Evolutionary conservation across 768 basidiomycete genomes (phyloP), one percentile per base, ranked within the genome.

Genomic region (Lactifluus hygrophoroides): DNA sequence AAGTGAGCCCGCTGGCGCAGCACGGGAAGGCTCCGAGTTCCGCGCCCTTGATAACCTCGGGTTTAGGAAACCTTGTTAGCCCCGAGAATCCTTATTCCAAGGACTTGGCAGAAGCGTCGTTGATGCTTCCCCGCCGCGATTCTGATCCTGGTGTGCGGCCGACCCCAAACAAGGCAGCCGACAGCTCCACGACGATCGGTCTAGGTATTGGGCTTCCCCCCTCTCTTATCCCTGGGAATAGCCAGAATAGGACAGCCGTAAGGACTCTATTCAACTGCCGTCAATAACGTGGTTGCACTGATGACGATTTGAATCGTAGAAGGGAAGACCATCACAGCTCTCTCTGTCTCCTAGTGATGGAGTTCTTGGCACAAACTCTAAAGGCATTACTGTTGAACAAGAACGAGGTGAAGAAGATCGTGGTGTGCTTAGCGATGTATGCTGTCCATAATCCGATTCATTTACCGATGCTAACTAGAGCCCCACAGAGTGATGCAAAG

Each of bases 381-480:
- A 38, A 23, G 68, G 72, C 13, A 66, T 66, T 34, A 62, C 68
- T 6, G 54, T 51, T 23, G 67, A 68, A 30, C 65, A 64, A 5
- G 68, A 58, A 30, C 73, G 72, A 25, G 72, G 67, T 5, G 76
- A 77, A 4, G 84, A 83, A 13, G 86, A 88, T 60, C 67, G 81
- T 65, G 69, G 73, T 66, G 76, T 70, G 46, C 72, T 86, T 69
- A 90, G 88, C 68, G 90, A 91, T 68, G 89, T 88, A 63, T 54
- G 81, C 73, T 46, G 44, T 30, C 37, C 46, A 23, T 63, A 57
- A 45, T 21, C 40, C 49, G 14, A 19, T 50, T 30, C 28, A 46
- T n/a, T 46, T 40, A 27, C n/a, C 16, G 34, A 19, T 9, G 27
- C 21, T 43, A 35, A 43, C 38, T 47, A 48, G 37, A 17, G n/a